Conservation (phyloP, 495 filamentous ascomycete species). For the Evernia prunastri region DNA sequence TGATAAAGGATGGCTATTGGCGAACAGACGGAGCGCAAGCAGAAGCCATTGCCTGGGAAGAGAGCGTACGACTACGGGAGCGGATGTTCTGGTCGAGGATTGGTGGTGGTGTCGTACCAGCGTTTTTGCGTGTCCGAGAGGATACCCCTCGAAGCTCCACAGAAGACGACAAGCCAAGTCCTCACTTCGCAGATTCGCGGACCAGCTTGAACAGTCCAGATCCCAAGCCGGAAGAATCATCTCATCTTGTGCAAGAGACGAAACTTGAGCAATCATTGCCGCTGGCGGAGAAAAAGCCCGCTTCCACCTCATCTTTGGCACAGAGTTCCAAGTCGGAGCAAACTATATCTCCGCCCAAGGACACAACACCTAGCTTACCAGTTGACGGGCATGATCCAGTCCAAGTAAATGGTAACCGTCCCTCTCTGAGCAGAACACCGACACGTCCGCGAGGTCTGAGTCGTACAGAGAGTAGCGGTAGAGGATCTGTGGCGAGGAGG, state of each 20-base stretch:
- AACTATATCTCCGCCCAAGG: neutral
- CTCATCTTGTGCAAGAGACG: conserved; percentile 10
- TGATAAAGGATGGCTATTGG: conserved; percentile 86
- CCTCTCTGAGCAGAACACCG: conserved; percentile 10
- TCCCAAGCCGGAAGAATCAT: conserved; percentile 4
- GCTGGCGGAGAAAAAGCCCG: neutral
- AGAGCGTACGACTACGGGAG: conserved; percentile 79
- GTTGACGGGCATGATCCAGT: conserved; percentile 7
- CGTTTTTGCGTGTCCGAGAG: conserved; percentile 33
- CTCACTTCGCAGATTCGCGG: conserved; percentile 7
- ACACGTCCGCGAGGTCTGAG: conserved; percentile 18
- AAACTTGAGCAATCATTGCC: neutral
- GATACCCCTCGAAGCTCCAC: conserved; percentile 24
- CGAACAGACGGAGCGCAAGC: conserved; percentile 67
- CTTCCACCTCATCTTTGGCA: neutral
- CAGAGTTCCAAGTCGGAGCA: conserved; percentile 1
- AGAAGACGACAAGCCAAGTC: conserved; percentile 19
- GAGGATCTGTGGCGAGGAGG: conserved; percentile 21
- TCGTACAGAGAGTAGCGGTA: conserved; percentile 19
- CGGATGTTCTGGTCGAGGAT: conserved; percentile 94
- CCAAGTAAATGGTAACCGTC: conserved; percentile 4
- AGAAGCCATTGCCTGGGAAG: conserved; percentile 83
- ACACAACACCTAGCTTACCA: neutral
- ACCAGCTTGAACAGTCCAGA: conserved; percentile 8
- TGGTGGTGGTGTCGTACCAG: conserved; percentile 79